phyloP scores from a whole-genome alignment of 2,329 filamentous ascomycete genomes.

The Eutypella sp. region DNA sequence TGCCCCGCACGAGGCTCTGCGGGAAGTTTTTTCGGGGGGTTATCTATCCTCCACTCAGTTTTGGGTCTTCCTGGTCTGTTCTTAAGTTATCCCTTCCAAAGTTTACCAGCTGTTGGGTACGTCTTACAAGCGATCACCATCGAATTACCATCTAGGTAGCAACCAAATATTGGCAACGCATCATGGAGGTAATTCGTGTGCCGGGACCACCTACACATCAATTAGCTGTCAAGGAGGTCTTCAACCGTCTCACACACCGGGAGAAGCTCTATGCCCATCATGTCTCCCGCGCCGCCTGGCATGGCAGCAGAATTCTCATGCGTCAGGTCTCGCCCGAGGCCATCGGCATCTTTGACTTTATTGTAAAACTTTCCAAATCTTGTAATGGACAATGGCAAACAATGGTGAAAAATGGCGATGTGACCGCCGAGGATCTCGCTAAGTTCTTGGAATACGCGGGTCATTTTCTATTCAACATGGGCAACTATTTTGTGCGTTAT shows the following conservation, averaged over 20 bases:
- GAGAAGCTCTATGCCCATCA: constrained; percentile 3
- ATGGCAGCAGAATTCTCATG: constrained; percentile 45
- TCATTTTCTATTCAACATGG: constrained; percentile 47
- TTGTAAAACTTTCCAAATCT: constrained; percentile 42
- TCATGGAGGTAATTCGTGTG: no score
- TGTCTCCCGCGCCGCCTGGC: constrained; percentile 12
- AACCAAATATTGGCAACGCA: no score
- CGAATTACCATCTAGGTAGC: no score
- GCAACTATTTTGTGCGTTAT: constrained; percentile 38
- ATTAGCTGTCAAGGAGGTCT: background rate
- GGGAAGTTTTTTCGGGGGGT: no score
- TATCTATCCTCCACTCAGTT: no score
- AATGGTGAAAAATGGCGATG: constrained; percentile 14
- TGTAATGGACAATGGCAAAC: constrained; percentile 43
- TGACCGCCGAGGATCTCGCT: constrained; percentile 26
- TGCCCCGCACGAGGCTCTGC: no score
- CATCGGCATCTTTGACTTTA: constrained; percentile 49
- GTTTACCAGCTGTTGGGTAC: no score
- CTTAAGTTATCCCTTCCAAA: no score
- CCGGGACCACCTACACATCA: no score
- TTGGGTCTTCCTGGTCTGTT: no score
- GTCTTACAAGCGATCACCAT: no score
- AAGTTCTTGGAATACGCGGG: constrained; percentile 37
- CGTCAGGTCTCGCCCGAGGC: constrained; percentile 46
- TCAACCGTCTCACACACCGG: background rate